A percentile compares a stretch with the other conserved stretches of the same genome.
Conservation (phyloP, 306 rosid genomes). For the Rosa multiflora region DNA sequence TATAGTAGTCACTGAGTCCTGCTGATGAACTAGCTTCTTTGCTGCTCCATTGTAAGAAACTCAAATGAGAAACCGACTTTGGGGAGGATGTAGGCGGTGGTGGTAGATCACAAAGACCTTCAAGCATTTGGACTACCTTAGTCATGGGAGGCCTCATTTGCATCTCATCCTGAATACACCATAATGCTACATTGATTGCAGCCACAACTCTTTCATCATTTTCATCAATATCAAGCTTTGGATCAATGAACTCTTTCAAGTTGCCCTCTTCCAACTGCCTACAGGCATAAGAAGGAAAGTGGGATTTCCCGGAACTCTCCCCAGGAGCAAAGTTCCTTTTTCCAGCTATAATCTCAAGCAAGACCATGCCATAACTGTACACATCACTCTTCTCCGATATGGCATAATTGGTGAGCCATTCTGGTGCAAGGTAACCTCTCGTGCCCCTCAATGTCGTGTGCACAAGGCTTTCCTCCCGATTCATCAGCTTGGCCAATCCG, state of each 20-base stretch:
- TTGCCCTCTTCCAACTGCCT: constrained; percentile 51
- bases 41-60: constrained; percentile 34
- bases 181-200: constrained; percentile 33
- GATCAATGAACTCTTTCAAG: constrained; percentile 44
- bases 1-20: constrained; percentile 10
- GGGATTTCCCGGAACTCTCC: constrained; percentile 27
- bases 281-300: constrained; percentile 33
- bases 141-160: constrained; percentile 43
- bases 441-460: constrained; percentile 40
- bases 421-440: constrained; percentile 48
- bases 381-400: constrained; percentile 49
- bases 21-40: constrained; percentile 15
- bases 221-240: constrained; percentile 50
- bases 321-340: constrained; percentile 29
- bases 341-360: constrained; percentile 41
- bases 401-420: constrained; percentile 40
- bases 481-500: constrained; percentile 40
- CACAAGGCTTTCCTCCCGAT: constrained; percentile 30
- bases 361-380: constrained; percentile 41
- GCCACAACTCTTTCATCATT: constrained; percentile 31
- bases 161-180: constrained; percentile 43
- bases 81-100: constrained; percentile 8
- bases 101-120: constrained; percentile 27
- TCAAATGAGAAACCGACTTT: constrained; percentile 9
- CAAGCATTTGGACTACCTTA: constrained; percentile 44